Conservation (phyloP, 768 basidiomycete species). For the Lactarius deliciosus region DNA sequence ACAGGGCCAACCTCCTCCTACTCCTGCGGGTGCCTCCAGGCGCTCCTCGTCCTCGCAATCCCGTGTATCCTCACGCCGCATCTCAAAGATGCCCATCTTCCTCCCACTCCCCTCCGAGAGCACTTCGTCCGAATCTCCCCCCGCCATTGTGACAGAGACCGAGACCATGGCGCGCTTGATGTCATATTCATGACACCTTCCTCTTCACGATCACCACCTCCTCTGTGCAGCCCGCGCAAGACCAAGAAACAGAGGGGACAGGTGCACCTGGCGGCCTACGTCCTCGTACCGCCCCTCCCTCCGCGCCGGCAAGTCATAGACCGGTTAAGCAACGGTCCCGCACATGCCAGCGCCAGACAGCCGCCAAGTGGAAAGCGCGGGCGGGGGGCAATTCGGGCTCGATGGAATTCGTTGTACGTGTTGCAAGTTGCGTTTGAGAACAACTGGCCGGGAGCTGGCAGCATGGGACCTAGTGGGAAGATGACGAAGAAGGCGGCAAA, state of each 20-base stretch:
- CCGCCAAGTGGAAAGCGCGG: background rate
- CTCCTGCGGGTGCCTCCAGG: background rate
- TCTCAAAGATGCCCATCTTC: too few relatives aligned
- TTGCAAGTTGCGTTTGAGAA: constrained; percentile 19
- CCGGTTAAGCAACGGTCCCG: background rate
- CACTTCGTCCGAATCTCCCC: too few relatives aligned
- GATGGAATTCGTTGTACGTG: background rate
- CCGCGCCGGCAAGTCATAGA: background rate
- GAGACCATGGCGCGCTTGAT: background rate
- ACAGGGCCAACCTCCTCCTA: background rate
- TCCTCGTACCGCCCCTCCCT: constrained; percentile 11
- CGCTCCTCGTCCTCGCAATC: constrained; percentile 1
- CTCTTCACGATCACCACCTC: background rate
- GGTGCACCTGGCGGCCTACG: constrained; percentile 4
- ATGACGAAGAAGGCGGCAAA: background rate
- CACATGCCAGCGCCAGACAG: background rate
- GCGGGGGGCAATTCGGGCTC: constrained; percentile 6
- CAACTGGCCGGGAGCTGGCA: constrained; percentile 2
- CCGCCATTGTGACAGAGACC: background rate
- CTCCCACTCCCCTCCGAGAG: too few relatives aligned
- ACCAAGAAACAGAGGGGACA: background rate
- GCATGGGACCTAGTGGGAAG: background rate
- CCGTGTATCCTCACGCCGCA: background rate
- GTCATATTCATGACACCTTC: constrained; percentile 15
- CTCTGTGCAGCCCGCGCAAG: background rate